phyloP scores from a whole-genome alignment of 805 yeast genomes.

The Saccharomycopsis sp. region DNA sequence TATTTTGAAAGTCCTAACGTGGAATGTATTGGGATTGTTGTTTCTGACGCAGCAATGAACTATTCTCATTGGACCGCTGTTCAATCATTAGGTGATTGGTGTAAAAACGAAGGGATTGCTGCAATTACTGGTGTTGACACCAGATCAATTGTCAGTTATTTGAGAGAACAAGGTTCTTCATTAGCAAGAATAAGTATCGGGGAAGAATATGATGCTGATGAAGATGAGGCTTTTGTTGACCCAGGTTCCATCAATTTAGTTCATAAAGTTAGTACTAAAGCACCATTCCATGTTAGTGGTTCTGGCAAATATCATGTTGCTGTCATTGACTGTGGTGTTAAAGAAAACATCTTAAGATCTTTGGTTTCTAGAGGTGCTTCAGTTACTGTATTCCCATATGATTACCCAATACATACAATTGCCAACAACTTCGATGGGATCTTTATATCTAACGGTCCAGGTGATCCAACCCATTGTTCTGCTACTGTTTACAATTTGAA shows the following conservation, averaged over 20 bases:
- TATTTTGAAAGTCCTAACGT: slow-evolving; percentile 87
- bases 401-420: slow-evolving; percentile 85
- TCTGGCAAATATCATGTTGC: slow-evolving; percentile 71
- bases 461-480: slow-evolving; percentile 91
- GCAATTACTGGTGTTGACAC: slow-evolving; percentile 97
- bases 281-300: slow-evolving; percentile 83
- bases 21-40: slow-evolving; percentile 95
- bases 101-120: slow-evolving; percentile 92
- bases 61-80: slow-evolving; percentile 99
- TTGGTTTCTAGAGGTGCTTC: slow-evolving; percentile 93
- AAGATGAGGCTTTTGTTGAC: slow-evolving; percentile 83
- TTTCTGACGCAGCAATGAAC: slow-evolving; percentile 88
- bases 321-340: slow-evolving; percentile 95
- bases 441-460: slow-evolving; percentile 94
- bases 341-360: slow-evolving; percentile 93
- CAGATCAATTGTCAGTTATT: slow-evolving; percentile 82
- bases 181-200: slow-evolving; percentile 86
- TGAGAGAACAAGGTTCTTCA: slow-evolving; percentile 95
- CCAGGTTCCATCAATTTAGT: slow-evolving; percentile 89
- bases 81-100: slow-evolving; percentile 91
- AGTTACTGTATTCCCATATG: slow-evolving; percentile 92
- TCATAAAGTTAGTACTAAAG: slow-evolving; percentile 88
- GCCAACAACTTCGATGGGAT: slow-evolving; percentile 93
- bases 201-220: slow-evolving; percentile 85
- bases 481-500: slow-evolving; percentile 68